Evolutionary conservation across 192 early-diverging fungal genomes (phyloP), one percentile per base, ranked within the genome.

Genomic region (Coemansia javaensis): DNA sequence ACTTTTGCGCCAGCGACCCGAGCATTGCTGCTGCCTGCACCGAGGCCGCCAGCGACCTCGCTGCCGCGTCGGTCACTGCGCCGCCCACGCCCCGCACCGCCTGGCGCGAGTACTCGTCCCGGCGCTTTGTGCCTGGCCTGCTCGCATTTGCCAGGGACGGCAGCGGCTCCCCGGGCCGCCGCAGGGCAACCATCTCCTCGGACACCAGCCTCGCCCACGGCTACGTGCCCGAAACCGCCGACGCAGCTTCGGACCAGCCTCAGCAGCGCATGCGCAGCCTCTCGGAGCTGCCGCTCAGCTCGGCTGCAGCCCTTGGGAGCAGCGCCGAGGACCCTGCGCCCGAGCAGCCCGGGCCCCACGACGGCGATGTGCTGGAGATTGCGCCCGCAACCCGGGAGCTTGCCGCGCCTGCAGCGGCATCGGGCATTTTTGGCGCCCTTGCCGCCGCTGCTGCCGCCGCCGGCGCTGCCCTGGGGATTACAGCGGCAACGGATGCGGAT

Each of bases 61-160:
- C 43, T 8, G 44, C 27, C 1, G n/a, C 14, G 12, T 21, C 41
- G 3, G 41, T 16, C 21, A 41, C 48, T 8, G 42, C 21, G 1
- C 53, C 41, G 7, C 47, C 31, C 27, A 56, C 38, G 18, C 54
- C 54, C 12, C 54, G 44, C 32, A 50, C 38, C 5, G 48, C 49
- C 20, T 64, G 62, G 48, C 35, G 40, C 27, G 42, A 44, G 15
- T 45, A 45, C 33, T 38, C 53, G 38, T 24, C 65, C 21, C 42
- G 43, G 7, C 47, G 58, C 17, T 70, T 63, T 63, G 58, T 70
- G 5, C 67, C 67, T n/a, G 67, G 67, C 0, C 48, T 70, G 20
- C 31, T 63, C 36, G 67, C 60, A 5, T 69, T 69, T 44, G 45
- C 59, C 11, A 47, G 17, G 18, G 30, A 30, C n/a, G 23, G 22